Evolutionary conservation across 2,329 filamentous ascomycete species (phyloP).

Genomic region (Colletotrichum theobromicola): DNA sequence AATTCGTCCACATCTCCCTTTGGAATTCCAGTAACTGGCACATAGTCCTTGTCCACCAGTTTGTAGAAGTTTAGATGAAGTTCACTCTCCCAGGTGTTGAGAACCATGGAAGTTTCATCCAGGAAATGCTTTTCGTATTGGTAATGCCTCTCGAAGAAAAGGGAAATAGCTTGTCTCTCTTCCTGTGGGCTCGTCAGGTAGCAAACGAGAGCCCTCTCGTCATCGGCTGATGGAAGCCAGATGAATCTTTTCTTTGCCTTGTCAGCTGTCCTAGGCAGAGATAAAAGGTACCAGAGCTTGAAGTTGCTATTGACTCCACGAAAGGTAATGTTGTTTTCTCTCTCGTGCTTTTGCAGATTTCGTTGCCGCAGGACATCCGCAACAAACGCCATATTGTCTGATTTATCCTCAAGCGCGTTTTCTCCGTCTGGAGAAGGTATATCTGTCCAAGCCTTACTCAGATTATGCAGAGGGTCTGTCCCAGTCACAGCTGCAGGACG

Average conservation of each 20-base stretch:
- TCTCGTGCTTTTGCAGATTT: background rate
- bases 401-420: background rate
- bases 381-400: background rate
- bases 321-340: background rate
- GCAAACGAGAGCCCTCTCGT: background rate
- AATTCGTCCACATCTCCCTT: background rate
- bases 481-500: no score
- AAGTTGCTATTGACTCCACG: background rate
- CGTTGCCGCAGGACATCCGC: background rate
- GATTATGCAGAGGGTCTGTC: background rate
- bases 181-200: background rate
- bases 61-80: background rate
- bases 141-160: background rate
- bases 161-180: background rate
- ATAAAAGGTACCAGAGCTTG: background rate
- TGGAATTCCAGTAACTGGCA: accelerated
- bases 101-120: background rate
- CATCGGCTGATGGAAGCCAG: background rate
- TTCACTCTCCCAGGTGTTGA: background rate
- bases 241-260: background rate
- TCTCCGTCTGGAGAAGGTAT: accelerated
- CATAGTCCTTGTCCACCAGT: background rate
- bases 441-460: background rate
- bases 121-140: background rate
- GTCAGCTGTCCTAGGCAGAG: background rate